Evolutionary conservation across 768 basidiomycete species (phyloP).

Genomic region (Boletellus emodensis): DNA sequence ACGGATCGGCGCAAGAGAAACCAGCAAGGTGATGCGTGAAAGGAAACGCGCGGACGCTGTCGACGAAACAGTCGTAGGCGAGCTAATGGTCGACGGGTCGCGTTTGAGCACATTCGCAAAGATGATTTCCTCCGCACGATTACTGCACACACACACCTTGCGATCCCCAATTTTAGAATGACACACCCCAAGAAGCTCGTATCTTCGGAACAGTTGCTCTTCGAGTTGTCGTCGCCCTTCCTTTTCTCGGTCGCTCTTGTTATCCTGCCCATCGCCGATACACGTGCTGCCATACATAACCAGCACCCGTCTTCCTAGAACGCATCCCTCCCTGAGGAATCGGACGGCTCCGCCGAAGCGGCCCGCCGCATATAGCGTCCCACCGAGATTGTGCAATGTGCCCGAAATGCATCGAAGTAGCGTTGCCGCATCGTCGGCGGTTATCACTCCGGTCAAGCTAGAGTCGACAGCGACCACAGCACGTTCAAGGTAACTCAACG

Average conservation of each 20-base stretch:
- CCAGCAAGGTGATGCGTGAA: conserved; percentile 30
- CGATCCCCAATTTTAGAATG: conserved; percentile 74
- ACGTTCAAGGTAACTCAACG: conserved; percentile 46
- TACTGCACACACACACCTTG: conserved; percentile 40
- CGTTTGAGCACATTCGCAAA: not conserved
- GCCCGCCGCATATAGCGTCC: conserved; percentile 62
- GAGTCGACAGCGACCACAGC: conserved; percentile 32
- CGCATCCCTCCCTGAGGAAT: conserved; percentile 62
- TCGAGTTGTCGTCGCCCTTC: conserved; percentile 56
- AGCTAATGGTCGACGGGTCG: conserved; percentile 35
- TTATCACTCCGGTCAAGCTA: conserved; percentile 3
- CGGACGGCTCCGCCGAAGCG: conserved; percentile 60
- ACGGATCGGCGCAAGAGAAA: conserved; percentile 26
- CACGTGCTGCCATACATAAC: conserved; percentile 16
- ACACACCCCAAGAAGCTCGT: conserved; percentile 80
- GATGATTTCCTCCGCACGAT: too few relatives aligned
- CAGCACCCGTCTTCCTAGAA: conserved; percentile 48
- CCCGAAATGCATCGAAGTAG: conserved; percentile 68
- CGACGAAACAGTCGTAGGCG: conserved; percentile 54
- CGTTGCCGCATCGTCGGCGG: conserved; percentile 38
- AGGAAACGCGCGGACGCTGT: conserved; percentile 53
- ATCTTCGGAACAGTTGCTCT: conserved; percentile 65
- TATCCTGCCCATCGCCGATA: conserved; percentile 3
- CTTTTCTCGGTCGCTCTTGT: conserved; percentile 27
- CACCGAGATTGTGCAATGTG: conserved; percentile 65